Evolutionary conservation across 768 basidiomycete species (phyloP).

Genomic region (Kwoniella europaea): DNA sequence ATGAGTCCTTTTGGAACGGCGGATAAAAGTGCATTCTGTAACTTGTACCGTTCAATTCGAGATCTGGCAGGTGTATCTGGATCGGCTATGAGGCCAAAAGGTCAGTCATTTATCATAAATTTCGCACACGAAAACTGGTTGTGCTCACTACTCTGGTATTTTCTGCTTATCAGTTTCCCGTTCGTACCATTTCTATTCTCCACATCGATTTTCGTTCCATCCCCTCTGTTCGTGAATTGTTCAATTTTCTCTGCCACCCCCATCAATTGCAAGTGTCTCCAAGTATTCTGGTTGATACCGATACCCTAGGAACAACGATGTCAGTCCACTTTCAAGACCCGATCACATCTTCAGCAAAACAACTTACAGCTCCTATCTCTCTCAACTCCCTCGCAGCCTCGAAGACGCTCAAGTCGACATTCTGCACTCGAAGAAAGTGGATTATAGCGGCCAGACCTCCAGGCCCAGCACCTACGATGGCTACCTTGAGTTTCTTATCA

Average conservation of each 20-base stretch:
- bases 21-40: conserved; percentile 13
- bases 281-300: conserved; percentile 12
- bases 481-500: conserved; percentile 14
- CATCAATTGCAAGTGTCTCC: conserved; percentile 11
- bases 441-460: conserved; percentile 17
- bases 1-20: conserved; percentile 2
- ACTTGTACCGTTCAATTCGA: conserved; percentile 14
- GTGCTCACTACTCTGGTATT: conserved; percentile 8
- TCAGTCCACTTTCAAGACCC: neutral
- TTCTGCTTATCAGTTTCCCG: conserved; percentile 14
- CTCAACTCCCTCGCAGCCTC: conserved; percentile 2
- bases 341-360: neutral
- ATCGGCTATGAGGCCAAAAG: neutral
- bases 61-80: conserved; percentile 13
- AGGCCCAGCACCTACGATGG: conserved; percentile 15
- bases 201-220: conserved; percentile 14
- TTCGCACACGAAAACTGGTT: neutral
- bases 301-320: neutral
- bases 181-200: conserved; percentile 15
- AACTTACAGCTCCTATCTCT: conserved; percentile 12
- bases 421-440: conserved; percentile 1
- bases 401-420: conserved; percentile 6
- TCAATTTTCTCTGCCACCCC: conserved; percentile 13
- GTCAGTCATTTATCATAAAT: neutral
- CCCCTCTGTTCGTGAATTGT: conserved; percentile 5